These are phyloP conservation scores for Tylopilus vinaceipallidus DNA, from an alignment of 768 basidiomycete genomes.

Conservation along the genomic window DNA sequence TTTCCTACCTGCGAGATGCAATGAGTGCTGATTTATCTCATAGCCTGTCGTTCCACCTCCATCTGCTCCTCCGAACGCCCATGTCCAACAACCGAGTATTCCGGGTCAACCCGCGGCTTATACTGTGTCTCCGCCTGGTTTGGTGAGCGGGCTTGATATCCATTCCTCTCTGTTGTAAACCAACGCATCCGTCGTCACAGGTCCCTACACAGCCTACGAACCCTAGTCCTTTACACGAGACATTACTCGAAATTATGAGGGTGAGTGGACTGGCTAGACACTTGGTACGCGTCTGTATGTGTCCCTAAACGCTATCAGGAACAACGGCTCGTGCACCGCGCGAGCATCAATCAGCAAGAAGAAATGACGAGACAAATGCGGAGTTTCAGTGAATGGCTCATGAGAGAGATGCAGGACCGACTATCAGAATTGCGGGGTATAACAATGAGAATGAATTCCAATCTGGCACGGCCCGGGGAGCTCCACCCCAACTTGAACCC, in stretches of 20 bases:
- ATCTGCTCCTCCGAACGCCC: no score
- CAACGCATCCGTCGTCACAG: neutral
- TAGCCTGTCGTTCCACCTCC: no score
- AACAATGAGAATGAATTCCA: neutral
- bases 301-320: constrained; percentile 1
- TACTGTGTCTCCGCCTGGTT: neutral
- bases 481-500: no score
- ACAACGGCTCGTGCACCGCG: constrained; percentile 1
- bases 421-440: neutral
- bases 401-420: constrained; percentile 9
- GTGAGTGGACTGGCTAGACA: neutral
- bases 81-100: no score
- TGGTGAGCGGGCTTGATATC: neutral
- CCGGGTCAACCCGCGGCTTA: no score
- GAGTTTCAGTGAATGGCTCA: constrained; percentile 5
- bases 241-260: constrained; percentile 4
- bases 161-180: neutral
- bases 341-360: constrained; percentile 4
- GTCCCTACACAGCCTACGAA: neutral
- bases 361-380: constrained; percentile 1
- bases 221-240: constrained; percentile 1
- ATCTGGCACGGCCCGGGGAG: neutral
- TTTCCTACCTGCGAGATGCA: no score
- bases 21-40: no score
- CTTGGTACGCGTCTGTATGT: neutral